Evolutionary conservation across 2,329 filamentous ascomycete genomes (phyloP).

Genomic region (Lachnum nothofagi): DNA sequence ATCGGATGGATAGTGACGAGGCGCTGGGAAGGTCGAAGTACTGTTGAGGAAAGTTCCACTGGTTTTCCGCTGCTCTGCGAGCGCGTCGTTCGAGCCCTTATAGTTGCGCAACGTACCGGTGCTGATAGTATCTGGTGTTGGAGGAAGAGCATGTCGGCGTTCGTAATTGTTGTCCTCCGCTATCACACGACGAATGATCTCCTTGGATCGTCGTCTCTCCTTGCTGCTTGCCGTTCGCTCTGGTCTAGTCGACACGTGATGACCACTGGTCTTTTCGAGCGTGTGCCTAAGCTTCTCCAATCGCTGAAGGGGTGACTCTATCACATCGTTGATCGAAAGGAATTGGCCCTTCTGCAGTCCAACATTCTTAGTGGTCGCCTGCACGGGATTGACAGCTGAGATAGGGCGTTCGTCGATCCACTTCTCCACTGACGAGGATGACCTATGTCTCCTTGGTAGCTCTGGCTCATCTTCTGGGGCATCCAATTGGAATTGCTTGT

Average conservation of each 20-base stretch:
- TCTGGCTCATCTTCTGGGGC: slow-evolving; percentile 17
- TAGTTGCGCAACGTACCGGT: slow-evolving; percentile 38
- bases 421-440: slow-evolving; percentile 28
- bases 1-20: slow-evolving; percentile 21
- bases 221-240: slow-evolving; percentile 13
- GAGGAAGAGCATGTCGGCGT: slow-evolving; percentile 27
- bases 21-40: slow-evolving; percentile 19
- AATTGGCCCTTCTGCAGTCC: slow-evolving; percentile 33
- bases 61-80: slow-evolving; percentile 24
- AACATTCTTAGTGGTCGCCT: slow-evolving; percentile 7
- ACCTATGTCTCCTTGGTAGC: slow-evolving; percentile 15
- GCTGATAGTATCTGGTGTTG: slow-evolving; percentile 34
- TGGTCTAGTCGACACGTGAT: neutral
- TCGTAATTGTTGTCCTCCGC: slow-evolving; percentile 36
- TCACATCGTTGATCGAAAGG: slow-evolving; percentile 43
- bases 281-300: slow-evolving; percentile 41
- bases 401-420: slow-evolving; percentile 30
- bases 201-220: slow-evolving; percentile 12
- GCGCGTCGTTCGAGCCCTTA: slow-evolving; percentile 47
- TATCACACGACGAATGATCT: slow-evolving; percentile 13
- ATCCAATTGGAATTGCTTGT: slow-evolving; percentile 31
- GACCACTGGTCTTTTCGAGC: slow-evolving; percentile 23
- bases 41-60: slow-evolving; percentile 20
- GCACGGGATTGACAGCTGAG: slow-evolving; percentile 12
- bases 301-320: slow-evolving; percentile 49